Evolutionary conservation across 768 basidiomycete species (phyloP).

Genomic region (Leucocoprinus leucothites): DNA sequence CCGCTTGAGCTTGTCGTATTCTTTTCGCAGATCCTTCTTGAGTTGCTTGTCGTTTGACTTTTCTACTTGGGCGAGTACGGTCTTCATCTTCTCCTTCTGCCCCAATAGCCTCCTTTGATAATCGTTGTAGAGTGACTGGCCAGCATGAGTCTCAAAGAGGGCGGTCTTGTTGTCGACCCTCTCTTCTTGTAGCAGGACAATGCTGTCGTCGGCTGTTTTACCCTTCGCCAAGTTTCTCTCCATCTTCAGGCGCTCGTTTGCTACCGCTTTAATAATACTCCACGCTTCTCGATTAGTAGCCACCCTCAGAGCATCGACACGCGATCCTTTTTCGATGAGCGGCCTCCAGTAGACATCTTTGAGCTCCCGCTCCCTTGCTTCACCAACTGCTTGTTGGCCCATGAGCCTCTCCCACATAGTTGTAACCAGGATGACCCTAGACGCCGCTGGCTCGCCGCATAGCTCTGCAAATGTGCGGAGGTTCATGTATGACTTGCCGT

Average conservation of each 20-base stretch:
- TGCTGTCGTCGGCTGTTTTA: too few relatives aligned
- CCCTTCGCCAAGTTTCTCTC: not conserved
- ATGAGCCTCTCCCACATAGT: constrained; percentile 36
- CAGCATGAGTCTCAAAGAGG: constrained; percentile 28
- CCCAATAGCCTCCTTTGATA: constrained; percentile 23
- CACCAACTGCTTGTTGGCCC: constrained; percentile 14
- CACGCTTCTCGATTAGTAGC: constrained; percentile 22
- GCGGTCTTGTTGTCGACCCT: constrained; percentile 24
- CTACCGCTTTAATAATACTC: constrained; percentile 22
- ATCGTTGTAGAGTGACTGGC: constrained; percentile 22
- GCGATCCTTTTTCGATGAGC: constrained; percentile 24
- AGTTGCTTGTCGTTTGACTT: constrained; percentile 10
- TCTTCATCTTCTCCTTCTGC: constrained; percentile 17
- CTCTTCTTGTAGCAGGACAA: constrained; percentile 27
- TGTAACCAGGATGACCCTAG: constrained; percentile 30
- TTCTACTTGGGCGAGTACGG: not conserved
- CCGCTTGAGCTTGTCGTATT: constrained; percentile 1
- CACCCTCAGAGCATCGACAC: constrained; percentile 19
- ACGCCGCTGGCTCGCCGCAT: constrained; percentile 23
- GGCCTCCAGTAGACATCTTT: constrained; percentile 25
- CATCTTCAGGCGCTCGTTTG: constrained; percentile 5
- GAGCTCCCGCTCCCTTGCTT: constrained; percentile 26
- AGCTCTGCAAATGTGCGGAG: constrained; percentile 29
- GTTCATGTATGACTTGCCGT: constrained; percentile 28
- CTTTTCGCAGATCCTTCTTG: constrained; percentile 3